Evolutionary conservation across 2,329 filamentous ascomycete species (phyloP).

Genomic region (Calonectria henricotiae): DNA sequence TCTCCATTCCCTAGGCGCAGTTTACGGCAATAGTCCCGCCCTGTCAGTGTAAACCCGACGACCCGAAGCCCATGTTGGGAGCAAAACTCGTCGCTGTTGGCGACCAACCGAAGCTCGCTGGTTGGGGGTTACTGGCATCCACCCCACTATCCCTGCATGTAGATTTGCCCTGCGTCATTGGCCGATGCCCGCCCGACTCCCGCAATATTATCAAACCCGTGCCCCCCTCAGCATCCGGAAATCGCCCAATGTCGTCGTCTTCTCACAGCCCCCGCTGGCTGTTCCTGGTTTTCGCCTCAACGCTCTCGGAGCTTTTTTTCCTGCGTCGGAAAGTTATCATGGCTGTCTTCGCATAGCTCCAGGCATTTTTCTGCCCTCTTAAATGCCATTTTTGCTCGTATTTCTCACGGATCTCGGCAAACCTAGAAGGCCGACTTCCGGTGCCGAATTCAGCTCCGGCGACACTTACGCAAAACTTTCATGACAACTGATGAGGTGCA

Average conservation of each 20-base stretch:
- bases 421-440: constrained; percentile 39
- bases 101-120: constrained; percentile 48
- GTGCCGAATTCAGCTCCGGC: constrained; percentile 5
- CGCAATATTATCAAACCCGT: constrained; percentile 48
- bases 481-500: constrained; percentile 31
- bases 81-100: constrained; percentile 19
- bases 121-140: constrained; percentile 14
- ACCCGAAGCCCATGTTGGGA: constrained; percentile 44
- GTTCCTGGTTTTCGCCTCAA: neutral
- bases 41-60: constrained; percentile 46
- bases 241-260: neutral
- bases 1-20: neutral
- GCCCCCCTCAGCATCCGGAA: constrained; percentile 8
- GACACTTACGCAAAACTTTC: constrained; percentile 33
- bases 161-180: constrained; percentile 45
- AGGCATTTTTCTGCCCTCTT: neutral
- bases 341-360: neutral
- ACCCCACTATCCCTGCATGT: constrained; percentile 26
- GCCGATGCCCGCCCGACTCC: constrained; percentile 51
- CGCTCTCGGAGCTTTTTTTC: neutral
- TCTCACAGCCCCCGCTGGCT: neutral
- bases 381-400: neutral
- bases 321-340: neutral
- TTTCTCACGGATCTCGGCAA: constrained; percentile 37
- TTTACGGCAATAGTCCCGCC: constrained; percentile 14